These are phyloP conservation scores for Ehretia macrophylla DNA, from an alignment of 257 asterid species.

Conservation along the genomic window DNA sequence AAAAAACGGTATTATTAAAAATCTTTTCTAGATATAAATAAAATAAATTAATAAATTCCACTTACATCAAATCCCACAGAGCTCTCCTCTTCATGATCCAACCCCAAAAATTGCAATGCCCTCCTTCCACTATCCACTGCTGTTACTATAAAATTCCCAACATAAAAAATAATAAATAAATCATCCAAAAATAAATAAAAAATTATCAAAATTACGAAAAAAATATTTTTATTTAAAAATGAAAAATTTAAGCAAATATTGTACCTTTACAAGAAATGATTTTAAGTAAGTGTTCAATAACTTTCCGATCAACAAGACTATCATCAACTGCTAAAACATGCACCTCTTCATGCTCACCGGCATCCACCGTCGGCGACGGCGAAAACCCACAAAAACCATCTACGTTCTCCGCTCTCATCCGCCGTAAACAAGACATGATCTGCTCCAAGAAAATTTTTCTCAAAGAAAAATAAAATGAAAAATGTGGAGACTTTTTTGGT, in stretches of 20 bases:
- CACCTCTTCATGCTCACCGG: slow-evolving; percentile 8
- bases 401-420: slow-evolving; percentile 19
- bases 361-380: neutral
- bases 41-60: neutral
- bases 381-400: slow-evolving; percentile 14
- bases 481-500: no score
- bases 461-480: no score
- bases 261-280: slow-evolving; percentile 39
- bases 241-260: no score
- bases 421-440: slow-evolving; percentile 4
- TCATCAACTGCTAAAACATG: slow-evolving; percentile 44
- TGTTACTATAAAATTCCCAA: slow-evolving; percentile 50
- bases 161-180: neutral
- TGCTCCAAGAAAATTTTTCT: no score
- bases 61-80: slow-evolving; percentile 64
- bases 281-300: slow-evolving; percentile 33
- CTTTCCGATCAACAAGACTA: slow-evolving; percentile 35
- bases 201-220: no score
- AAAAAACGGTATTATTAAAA: no score
- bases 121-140: slow-evolving; percentile 89
- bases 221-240: no score
- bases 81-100: slow-evolving; percentile 55
- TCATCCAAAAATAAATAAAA: no score
- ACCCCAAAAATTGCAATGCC: slow-evolving; percentile 80
- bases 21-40: neutral